These are phyloP conservation scores for Clitopilus hobsonii DNA, from an alignment of 768 basidiomycete genomes.

Conservation along the genomic window DNA sequence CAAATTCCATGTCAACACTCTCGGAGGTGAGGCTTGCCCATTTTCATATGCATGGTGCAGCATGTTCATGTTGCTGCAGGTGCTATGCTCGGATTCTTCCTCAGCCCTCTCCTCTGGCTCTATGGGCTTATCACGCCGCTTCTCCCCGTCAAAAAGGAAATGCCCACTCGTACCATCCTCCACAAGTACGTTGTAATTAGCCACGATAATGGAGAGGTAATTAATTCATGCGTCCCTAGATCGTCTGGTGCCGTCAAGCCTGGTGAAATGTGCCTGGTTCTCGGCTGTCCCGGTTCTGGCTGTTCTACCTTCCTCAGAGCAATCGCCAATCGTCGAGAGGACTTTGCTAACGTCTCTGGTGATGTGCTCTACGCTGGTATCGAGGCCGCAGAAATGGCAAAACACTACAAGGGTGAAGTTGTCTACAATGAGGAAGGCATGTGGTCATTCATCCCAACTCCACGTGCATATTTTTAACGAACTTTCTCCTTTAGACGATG, in stretches of 20 bases:
- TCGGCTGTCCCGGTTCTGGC: constrained; percentile 80
- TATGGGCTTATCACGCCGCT: constrained; percentile 37
- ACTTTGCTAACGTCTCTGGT: constrained; percentile 60
- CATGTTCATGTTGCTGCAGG: constrained; percentile 25
- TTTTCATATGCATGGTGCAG: background rate
- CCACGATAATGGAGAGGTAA: background rate
- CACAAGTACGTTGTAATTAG: constrained; percentile 40
- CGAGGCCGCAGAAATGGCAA: constrained; percentile 67
- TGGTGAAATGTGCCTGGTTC: constrained; percentile 83
- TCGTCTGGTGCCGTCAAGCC: constrained; percentile 70
- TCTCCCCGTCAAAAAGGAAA: constrained; percentile 31
- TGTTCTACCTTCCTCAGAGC: constrained; percentile 85
- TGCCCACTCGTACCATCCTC: constrained; percentile 48
- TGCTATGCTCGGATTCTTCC: constrained; percentile 44
- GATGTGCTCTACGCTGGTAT: constrained; percentile 84
- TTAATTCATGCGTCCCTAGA: constrained; percentile 23
- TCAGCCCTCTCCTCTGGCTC: constrained; percentile 45
- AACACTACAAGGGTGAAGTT: constrained; percentile 74
- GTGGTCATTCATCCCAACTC: background rate
- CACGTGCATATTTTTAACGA: background rate
- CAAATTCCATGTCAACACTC: constrained; percentile 53
- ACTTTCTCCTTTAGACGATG: constrained; percentile 50
- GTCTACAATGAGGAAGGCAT: constrained; percentile 74
- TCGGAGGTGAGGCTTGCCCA: constrained; percentile 41
- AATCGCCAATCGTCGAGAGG: constrained; percentile 71